Base-by-base conservation (phyloP, 176 grass and related monocot species). In the Oryza glaberrima region DNA sequence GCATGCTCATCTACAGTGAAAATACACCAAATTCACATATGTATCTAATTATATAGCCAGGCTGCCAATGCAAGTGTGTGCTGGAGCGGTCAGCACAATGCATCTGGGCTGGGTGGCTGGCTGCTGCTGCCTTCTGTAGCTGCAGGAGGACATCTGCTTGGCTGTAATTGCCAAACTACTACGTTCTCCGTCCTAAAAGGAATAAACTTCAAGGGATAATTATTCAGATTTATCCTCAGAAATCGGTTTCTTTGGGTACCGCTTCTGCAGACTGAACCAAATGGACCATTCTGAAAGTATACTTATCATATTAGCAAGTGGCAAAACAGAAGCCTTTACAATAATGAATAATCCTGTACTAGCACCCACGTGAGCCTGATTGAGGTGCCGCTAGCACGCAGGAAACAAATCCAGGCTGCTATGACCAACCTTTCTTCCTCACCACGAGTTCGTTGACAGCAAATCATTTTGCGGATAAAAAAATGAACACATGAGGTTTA, bases 271-370 rank as follows among this genome's bases (percentile, higher is more conserved):
- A 40, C 34, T 44, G 68, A 9, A 72, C 38, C 48, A 72, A 11
- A 75, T 34, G 25, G 72, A 8, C 74, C 51, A 56, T 40, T 60
- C 4, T 9, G 46, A 1, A 19, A 30, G 14, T 20, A 34, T 52
- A 3, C 49, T 74, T 32, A 19, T 49, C 45, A 30, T 30, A 51
- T 74, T 36, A 58, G 82, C 48, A 68, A 77, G 76, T 68, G 63
- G 64, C 82, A 20, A 67, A 16, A 63, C 32, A 69, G 64, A 5
- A 41, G 60, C 63, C 30, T 45, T 65, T 65, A 23, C 40, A 3
- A 35, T 15, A 83, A 83, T 83, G 25, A 3, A 48, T 15, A 83
- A 83, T 83, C 41, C 60, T 84, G 73, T 69, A 32, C 30, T 32
- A 56, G 56, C 48, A 41, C 73, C 73, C 73, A 84, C 47, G 64